Percentiles rank a stretch among this genome's conserved stretches.
Conservation (phyloP, 2,329 filamentous ascomycete species). For the Diaporthe nobilis region DNA sequence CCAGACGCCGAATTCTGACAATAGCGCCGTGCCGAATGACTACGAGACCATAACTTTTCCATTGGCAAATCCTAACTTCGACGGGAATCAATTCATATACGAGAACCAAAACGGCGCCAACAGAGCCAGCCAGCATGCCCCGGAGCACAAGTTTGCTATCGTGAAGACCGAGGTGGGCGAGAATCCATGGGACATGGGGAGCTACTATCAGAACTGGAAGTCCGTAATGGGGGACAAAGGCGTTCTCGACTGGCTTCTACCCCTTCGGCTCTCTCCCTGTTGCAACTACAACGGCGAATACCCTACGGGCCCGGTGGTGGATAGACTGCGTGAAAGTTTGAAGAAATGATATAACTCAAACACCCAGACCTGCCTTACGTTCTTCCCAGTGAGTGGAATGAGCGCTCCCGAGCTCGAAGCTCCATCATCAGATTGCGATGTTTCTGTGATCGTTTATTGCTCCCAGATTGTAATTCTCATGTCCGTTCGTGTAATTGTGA, state of each 20-base stretch:
- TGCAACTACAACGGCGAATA: constrained; percentile 39
- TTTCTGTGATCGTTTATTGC: background rate
- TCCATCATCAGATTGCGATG: background rate
- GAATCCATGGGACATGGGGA: constrained; percentile 88
- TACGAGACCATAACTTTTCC: constrained; percentile 73
- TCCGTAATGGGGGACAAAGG: constrained; percentile 80
- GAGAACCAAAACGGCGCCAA: constrained; percentile 39
- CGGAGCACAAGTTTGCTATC: constrained; percentile 75
- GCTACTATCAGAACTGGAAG: constrained; percentile 77
- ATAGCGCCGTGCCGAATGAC: constrained; percentile 32
- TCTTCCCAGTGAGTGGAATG: background rate
- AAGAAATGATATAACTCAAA: constrained; percentile 33
- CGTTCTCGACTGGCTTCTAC: constrained; percentile 84
- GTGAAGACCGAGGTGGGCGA: constrained; percentile 80
- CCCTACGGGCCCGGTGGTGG: constrained; percentile 36
- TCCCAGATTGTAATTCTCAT: background rate
- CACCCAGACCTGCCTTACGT: background rate
- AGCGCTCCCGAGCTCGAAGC: background rate
- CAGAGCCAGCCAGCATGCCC: constrained; percentile 37
- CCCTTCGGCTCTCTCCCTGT: constrained; percentile 81
- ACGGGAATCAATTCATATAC: constrained; percentile 42
- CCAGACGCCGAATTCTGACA: constrained; percentile 12
- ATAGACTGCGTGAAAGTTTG: constrained; percentile 33
- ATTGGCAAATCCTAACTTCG: constrained; percentile 53
- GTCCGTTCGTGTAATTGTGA: background rate